Conservation (phyloP, 305 asterid genomes). For the Fraxinus latifolia region DNA sequence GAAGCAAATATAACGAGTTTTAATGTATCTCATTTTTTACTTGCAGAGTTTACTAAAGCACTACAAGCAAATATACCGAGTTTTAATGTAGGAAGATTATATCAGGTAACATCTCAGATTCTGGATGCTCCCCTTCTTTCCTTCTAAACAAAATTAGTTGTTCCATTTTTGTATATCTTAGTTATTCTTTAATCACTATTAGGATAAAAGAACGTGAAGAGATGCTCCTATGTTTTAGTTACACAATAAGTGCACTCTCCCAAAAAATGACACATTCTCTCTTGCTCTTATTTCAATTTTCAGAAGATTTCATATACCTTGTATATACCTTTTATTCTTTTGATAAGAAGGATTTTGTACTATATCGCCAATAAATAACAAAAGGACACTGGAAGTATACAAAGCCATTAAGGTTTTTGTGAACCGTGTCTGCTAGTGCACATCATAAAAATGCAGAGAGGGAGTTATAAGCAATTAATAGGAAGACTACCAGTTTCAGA, state of each 20-base stretch:
- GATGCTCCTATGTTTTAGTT: not conserved
- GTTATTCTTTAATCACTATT: not conserved
- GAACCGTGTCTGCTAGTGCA: not conserved
- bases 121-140: slow-evolving; percentile 72
- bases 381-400: not conserved
- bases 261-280: not conserved
- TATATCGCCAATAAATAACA: not conserved
- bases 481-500: slow-evolving; percentile 74
- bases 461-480: slow-evolving; percentile 16
- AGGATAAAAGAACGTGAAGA: not conserved
- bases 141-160: slow-evolving; percentile 42
- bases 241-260: not conserved
- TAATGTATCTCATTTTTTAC: slow-evolving; percentile 39
- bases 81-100: slow-evolving; percentile 69
- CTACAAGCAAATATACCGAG: slow-evolving; percentile 38
- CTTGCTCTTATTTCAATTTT: not conserved
- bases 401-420: not conserved
- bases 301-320: not conserved
- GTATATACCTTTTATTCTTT: not conserved
- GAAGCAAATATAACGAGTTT: too few relatives aligned
- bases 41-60: slow-evolving; percentile 46
- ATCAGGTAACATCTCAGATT: slow-evolving; percentile 66
- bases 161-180: not conserved
- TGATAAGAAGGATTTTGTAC: not conserved
- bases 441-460: not conserved